Base-by-base conservation (phyloP, 176 grass and related monocot species). In the Carex parvula region DNA sequence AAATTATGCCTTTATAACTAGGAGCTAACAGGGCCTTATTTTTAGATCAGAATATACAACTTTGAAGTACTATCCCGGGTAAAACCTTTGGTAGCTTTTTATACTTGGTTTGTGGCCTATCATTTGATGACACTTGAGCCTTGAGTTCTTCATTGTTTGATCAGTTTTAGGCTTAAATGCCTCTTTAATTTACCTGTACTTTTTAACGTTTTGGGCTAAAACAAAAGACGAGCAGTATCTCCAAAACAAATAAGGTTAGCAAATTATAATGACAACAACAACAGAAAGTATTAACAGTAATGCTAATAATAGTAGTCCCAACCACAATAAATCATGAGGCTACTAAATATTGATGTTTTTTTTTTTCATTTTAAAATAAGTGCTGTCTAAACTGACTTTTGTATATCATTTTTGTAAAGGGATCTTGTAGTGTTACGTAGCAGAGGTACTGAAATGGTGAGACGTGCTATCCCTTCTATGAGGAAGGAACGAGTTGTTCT, bases 381-480 rank as follows among this genome's bases (percentile, higher is more conserved):
- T 48, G 2, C 32, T 32, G 15, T 39, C 65, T 69, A 69, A 26
- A 32, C 50, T 46, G 22, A 77, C 73, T 32, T 56, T 32, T 32
- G 1, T 32, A 17, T 33, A 11, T 42, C 15, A 6, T 37, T 84
- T 58, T 39, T 73, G 53, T 71, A n/a, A 21, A 84, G 82, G 82
- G n/a, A 57, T 74, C 66, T 84, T 64, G 54, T 84, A 8, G 33
- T 84, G 67, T 54, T 75, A 29, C 62, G 69, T 33, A 41, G 32
- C 15, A 85, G 50, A 77, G 59, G 83, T 73, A 35, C 17, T 73
- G 83, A 85, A 4, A 42, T 77, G 70, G 70, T 68, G 50, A 85
- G 33, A 50, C 83, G 58, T 32, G 70, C 83, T 52, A 85, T 85
- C 35, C 83, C 83, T n/a, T 32, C 83, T 0, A 64, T 60, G 55